Percentiles rank a stretch among this genome's conserved stretches.
Evolutionary conservation across 306 rosid species (phyloP).

Genomic region (Prunus mira): DNA sequence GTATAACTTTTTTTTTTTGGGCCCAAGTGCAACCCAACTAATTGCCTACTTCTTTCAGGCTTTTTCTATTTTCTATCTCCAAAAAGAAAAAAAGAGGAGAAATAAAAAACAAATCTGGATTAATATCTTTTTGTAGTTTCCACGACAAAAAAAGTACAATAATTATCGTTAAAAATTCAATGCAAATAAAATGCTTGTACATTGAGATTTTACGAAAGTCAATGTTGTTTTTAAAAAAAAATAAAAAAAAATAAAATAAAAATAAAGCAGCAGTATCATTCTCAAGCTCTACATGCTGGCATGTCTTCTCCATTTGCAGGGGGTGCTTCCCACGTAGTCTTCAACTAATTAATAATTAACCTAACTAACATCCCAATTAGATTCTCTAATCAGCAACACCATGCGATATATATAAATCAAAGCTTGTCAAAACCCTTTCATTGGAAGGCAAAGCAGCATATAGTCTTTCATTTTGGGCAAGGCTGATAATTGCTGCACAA

Average conservation of each 20-base stretch:
- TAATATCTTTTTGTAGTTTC: no score
- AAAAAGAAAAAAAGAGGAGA: no score
- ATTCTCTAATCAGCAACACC: neutral
- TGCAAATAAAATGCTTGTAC: neutral
- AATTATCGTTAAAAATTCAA: no score
- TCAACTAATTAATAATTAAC: neutral
- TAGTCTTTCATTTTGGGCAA: neutral
- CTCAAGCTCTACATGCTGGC: constrained; percentile 31
- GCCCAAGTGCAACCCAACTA: neutral
- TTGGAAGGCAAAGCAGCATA: constrained; percentile 4
- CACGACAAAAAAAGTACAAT: no score
- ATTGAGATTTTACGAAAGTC: neutral
- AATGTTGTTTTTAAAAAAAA: neutral
- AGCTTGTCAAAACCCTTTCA: neutral
- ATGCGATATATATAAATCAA: neutral
- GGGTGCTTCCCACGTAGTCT: constrained; percentile 40
- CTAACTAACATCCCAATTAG: neutral
- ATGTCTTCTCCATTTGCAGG: constrained; percentile 23
- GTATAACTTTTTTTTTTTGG: neutral
- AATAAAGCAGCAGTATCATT: neutral
- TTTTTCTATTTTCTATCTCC: no score
- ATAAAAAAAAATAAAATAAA: neutral
- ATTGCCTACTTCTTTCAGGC: neutral
- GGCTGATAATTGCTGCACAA: neutral
- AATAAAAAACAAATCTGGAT: no score